Conservation (phyloP, 148 eudicot species). For the Camellia granthamiana region DNA sequence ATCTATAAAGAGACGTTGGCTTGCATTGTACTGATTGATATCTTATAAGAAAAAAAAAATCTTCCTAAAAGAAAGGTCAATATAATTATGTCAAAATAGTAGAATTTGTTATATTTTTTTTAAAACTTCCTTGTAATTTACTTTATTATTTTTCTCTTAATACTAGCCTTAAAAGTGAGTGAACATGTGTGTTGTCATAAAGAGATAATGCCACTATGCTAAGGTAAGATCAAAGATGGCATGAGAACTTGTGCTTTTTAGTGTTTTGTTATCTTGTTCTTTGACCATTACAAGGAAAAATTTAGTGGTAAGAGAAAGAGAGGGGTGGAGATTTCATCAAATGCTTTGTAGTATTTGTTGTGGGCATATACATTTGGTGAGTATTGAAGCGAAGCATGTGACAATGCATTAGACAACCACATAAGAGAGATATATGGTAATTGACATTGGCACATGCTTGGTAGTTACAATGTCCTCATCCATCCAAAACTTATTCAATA, state of each 20-base stretch:
- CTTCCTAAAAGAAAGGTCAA: too few species aligned
- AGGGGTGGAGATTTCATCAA: not conserved
- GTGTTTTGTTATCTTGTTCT: not conserved
- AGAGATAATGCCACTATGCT: not conserved
- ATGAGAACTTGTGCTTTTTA: not conserved
- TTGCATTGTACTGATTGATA: too few species aligned
- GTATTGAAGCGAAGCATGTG: not conserved
- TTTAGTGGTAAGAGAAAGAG: not conserved
- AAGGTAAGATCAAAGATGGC: not conserved
- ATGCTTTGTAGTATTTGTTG: not conserved
- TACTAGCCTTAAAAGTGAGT: not conserved
- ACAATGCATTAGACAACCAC: not conserved
- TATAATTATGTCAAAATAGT: too few species aligned
- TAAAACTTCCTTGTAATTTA: too few species aligned
- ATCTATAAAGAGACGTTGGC: too few species aligned
- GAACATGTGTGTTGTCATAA: not conserved
- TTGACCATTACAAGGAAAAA: not conserved
- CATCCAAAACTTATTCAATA: not conserved
- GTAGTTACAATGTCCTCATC: not conserved
- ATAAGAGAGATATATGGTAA: not conserved
- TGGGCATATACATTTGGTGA: not conserved
- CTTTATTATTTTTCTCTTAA: too few species aligned
- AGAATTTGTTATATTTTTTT: too few species aligned
- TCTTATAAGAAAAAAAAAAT: too few species aligned
- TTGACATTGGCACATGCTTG: conserved; percentile 11